phyloP scores from a whole-genome alignment of 2,329 filamentous ascomycete genomes.

The Amylocarpus encephaloides region DNA sequence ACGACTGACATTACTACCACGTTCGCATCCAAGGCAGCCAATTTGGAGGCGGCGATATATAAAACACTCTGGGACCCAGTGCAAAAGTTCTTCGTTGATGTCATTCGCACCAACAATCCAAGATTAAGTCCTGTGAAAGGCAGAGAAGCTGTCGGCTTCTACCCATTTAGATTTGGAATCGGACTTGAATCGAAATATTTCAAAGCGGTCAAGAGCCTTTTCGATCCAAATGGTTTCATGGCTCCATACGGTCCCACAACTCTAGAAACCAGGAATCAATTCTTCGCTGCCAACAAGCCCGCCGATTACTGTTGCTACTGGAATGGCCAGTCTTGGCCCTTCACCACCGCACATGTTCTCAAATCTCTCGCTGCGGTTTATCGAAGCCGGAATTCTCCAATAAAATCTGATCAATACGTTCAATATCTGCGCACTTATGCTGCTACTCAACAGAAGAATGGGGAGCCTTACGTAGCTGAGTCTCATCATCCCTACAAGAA shows the following conservation, averaged over 20 bases:
- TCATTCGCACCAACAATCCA: constrained; percentile 34
- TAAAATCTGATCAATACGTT: constrained; percentile 35
- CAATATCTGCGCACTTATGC: constrained; percentile 36
- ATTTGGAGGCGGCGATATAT: constrained; percentile 33
- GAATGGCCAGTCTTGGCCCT: constrained; percentile 43
- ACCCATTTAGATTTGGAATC: constrained; percentile 38
- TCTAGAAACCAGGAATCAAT: constrained; percentile 36
- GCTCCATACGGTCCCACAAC: constrained; percentile 38
- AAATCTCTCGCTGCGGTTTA: constrained; percentile 36
- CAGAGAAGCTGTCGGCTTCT: constrained; percentile 38
- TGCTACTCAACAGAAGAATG: constrained; percentile 36
- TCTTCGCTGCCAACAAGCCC: constrained; percentile 34
- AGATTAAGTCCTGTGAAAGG: constrained; percentile 29
- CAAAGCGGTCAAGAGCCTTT: constrained; percentile 32
- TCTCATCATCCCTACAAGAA: constrained; percentile 37
- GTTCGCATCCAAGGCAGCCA: constrained; percentile 32
- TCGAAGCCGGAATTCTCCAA: constrained; percentile 29
- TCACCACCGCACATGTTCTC: constrained; percentile 36
- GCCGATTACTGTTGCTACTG: constrained; percentile 34
- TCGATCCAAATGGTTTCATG: constrained; percentile 34
- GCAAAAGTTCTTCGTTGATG: constrained; percentile 36
- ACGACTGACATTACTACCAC: constrained; percentile 23
- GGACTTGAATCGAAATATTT: constrained; percentile 31
- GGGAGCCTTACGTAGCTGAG: constrained; percentile 39
- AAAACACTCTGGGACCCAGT: constrained; percentile 34